Percentiles rank a stretch among this genome's conserved stretches.
Conservation (phyloP, 2,329 filamentous ascomycete genomes). For the Fusarium xylarioides region DNA sequence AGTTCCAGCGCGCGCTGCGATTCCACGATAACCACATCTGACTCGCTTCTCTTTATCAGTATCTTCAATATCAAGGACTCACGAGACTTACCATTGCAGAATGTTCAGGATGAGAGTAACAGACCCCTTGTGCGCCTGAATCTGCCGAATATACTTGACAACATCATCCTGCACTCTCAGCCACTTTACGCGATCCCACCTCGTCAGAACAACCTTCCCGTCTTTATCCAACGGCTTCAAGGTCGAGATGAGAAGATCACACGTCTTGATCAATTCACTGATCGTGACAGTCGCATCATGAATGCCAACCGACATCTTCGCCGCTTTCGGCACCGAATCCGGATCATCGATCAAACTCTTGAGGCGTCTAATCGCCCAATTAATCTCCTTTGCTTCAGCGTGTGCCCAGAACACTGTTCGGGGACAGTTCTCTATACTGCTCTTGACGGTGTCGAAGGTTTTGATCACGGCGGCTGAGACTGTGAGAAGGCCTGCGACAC, state of each 20-base stretch:
- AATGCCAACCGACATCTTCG: constrained; percentile 9
- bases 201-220: background rate
- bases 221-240: background rate
- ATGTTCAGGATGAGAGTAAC: constrained; percentile 21
- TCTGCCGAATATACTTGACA: constrained; percentile 16
- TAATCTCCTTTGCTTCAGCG: constrained; percentile 11
- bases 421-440: background rate
- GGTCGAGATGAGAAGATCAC: background rate
- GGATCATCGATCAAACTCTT: constrained; percentile 17
- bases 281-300: constrained; percentile 23
- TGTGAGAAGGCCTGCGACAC: constrained; percentile 12
- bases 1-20: constrained; percentile 2
- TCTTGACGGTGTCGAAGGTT: constrained; percentile 4
- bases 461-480: constrained; percentile 12
- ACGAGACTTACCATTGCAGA: background rate
- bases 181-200: constrained; percentile 10
- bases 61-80: fast-evolving
- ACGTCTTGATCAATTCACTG: constrained; percentile 12
- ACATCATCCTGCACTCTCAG: constrained; percentile 19
- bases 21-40: constrained; percentile 10
- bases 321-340: constrained; percentile 8
- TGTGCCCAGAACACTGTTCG: constrained; percentile 14
- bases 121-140: constrained; percentile 15
- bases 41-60: background rate
- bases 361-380: constrained; percentile 12